Evolutionary conservation across 1,139 yeast genomes (phyloP).

Genomic region (Pichia sp.): DNA sequence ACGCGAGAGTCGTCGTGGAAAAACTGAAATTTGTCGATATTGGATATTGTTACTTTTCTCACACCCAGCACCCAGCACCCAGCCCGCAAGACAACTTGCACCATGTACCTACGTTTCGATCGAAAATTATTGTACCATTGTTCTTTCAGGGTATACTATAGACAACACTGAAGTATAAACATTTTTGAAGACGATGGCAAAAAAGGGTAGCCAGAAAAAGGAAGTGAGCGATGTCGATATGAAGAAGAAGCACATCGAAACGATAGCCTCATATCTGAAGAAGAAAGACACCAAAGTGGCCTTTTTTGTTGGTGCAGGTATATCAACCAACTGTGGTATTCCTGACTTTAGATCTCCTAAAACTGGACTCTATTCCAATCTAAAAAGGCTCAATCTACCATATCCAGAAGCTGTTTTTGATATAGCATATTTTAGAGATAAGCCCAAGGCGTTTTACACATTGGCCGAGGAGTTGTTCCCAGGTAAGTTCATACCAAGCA

Average conservation of each 20-base stretch:
- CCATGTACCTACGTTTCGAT: too few species aligned
- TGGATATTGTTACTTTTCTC: too few species aligned
- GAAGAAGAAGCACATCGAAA: constrained; percentile 14
- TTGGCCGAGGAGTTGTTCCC: constrained; percentile 84
- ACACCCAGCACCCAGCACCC: too few species aligned
- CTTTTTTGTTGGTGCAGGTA: constrained; percentile 82
- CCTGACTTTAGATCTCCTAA: constrained; percentile 93
- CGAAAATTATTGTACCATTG: too few species aligned
- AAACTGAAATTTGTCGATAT: too few species aligned
- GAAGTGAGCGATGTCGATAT: too few species aligned
- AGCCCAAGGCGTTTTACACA: constrained; percentile 79
- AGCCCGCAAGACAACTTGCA: too few species aligned
- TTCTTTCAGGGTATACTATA: too few species aligned
- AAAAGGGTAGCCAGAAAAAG: too few species aligned
- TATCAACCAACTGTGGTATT: constrained; percentile 87
- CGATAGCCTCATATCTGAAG: constrained; percentile 17
- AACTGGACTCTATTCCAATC: constrained; percentile 83
- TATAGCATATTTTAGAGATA: constrained; percentile 64
- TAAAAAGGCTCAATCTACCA: constrained; percentile 68
- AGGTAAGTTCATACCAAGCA: constrained; percentile 77
- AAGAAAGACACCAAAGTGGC: constrained; percentile 21
- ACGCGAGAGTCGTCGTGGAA: too few species aligned
- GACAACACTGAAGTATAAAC: too few species aligned
- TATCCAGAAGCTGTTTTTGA: constrained; percentile 96
- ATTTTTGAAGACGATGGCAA: too few species aligned